Conservation (phyloP, 2,329 filamentous ascomycete species). For the Penicillium sp. region DNA sequence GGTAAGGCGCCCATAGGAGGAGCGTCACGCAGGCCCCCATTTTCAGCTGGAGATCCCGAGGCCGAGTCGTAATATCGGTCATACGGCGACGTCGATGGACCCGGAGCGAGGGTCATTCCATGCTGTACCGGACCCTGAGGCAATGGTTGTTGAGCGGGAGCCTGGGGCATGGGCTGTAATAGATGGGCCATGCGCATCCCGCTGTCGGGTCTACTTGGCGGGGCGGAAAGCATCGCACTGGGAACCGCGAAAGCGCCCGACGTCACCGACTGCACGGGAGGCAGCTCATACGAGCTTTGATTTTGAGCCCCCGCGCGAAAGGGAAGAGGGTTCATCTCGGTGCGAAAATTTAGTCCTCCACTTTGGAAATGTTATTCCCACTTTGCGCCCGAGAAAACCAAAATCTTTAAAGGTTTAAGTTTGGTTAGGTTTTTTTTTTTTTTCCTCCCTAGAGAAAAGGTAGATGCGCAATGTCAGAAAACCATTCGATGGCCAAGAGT, state of each 20-base stretch:
- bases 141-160: conserved; percentile 18
- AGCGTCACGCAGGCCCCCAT: conserved; percentile 35
- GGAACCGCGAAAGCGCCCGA: conserved; percentile 32
- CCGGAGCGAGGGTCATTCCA: conserved; percentile 13
- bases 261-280: conserved; percentile 38
- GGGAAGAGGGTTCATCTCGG: conserved; percentile 36
- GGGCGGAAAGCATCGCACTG: conserved; percentile 35
- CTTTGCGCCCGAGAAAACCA: background rate
- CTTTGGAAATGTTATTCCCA: background rate
- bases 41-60: conserved; percentile 42
- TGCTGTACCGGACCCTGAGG: conserved; percentile 1
- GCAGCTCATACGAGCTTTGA: conserved; percentile 33
- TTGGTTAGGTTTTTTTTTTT: background rate
- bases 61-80: conserved; percentile 42
- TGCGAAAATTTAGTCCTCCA: conserved; percentile 1
- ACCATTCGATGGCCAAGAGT: conserved; percentile 1
- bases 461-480: background rate
- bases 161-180: conserved; percentile 37
- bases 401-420: background rate
- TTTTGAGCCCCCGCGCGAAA: conserved; percentile 30
- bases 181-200: conserved; percentile 45
- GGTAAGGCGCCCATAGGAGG: conserved; percentile 39
- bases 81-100: conserved; percentile 29
- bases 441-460: background rate
- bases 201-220: conserved; percentile 41